Conservation (phyloP, 768 basidiomycete genomes). For the Boletus pseudopeckii region DNA sequence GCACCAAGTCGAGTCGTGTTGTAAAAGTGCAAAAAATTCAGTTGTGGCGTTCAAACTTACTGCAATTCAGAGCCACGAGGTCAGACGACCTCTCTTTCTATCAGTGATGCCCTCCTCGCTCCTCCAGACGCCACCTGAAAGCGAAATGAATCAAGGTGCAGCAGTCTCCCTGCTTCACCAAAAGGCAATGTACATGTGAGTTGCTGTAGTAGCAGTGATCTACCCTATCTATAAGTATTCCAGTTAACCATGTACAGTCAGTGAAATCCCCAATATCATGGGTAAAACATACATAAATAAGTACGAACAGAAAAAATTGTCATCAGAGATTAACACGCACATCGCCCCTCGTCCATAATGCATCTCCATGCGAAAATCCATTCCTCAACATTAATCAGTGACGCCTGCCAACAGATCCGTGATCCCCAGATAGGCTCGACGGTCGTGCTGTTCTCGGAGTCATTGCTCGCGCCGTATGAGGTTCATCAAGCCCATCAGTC, state of each 20-base stretch:
- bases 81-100: background rate
- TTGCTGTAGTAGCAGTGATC: background rate
- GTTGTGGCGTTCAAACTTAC: background rate
- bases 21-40: background rate
- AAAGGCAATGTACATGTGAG: background rate
- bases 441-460: constrained; percentile 22
- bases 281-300: background rate
- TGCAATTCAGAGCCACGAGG: background rate
- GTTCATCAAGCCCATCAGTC: constrained; percentile 1
- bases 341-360: background rate
- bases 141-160: background rate
- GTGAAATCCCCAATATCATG: background rate
- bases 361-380: background rate
- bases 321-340: background rate
- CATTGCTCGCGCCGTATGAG: constrained; percentile 13
- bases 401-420: background rate
- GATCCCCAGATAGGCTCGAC: background rate
- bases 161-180: background rate
- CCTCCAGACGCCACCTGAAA: background rate
- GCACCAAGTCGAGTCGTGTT: background rate
- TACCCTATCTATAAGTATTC: background rate
- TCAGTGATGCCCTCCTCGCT: too few relatives aligned
- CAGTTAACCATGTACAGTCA: background rate
- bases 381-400: background rate
- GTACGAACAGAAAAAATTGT: background rate